Percentiles rank a stretch among this genome's conserved stretches.
Evolutionary conservation across 306 rosid species (phyloP).

Genomic region (Citrullus amarus): DNA sequence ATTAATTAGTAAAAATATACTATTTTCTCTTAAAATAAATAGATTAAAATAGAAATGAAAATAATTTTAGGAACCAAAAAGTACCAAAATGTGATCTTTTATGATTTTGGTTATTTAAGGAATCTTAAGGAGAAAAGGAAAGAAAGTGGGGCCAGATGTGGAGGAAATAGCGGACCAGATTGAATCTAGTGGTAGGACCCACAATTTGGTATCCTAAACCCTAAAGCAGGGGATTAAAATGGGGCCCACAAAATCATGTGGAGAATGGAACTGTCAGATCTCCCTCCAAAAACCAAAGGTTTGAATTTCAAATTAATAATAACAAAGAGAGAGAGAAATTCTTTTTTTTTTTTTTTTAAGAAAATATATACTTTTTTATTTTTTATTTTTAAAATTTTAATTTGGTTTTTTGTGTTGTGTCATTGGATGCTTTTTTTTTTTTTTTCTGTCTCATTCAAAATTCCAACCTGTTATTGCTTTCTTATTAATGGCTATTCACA

Average conservation of each 20-base stretch:
- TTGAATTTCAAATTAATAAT: constrained; percentile 2
- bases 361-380: too few species aligned
- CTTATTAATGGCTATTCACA: neutral
- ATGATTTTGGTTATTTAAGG: neutral
- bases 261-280: neutral
- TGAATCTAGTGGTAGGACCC: constrained; percentile 10
- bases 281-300: constrained; percentile 3
- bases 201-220: neutral
- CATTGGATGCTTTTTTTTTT: neutral
- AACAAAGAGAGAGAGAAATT: neutral
- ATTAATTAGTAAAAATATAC: too few species aligned
- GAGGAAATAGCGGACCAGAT: constrained; percentile 20
- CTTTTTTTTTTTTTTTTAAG: neutral
- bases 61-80: neutral
- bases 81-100: neutral
- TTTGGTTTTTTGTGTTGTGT: neutral
- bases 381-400: neutral
- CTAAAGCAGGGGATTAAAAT: neutral
- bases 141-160: constrained; percentile 19
- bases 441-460: neutral
- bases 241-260: neutral
- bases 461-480: neutral
- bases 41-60: too few species aligned
- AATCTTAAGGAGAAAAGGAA: neutral
- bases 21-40: too few species aligned